Conservation (phyloP, 2,329 filamentous ascomycete species). For the Tolypocladium ovalisporum region DNA sequence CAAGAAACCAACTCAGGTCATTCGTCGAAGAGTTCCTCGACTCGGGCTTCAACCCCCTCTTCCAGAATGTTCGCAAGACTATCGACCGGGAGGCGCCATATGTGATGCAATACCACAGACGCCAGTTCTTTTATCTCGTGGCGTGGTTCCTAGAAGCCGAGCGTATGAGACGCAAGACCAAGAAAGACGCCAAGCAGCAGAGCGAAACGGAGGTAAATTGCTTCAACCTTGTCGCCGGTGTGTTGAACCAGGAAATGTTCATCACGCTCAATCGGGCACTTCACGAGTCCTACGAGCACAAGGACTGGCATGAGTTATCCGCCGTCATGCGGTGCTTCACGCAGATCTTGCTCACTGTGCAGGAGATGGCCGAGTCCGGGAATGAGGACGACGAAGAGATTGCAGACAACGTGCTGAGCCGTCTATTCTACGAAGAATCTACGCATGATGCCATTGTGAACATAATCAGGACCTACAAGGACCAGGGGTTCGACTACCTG, state of each 20-base stretch:
- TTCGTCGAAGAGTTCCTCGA: constrained; percentile 95
- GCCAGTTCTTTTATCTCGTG: constrained; percentile 86
- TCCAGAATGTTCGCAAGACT: constrained; percentile 74
- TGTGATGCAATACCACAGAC: constrained; percentile 62
- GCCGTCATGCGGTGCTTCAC: constrained; percentile 91
- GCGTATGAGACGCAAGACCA: constrained; percentile 54
- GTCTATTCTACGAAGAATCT: constrained; percentile 96
- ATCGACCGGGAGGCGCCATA: constrained; percentile 84
- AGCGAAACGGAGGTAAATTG: constrained; percentile 50
- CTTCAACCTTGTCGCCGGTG: constrained; percentile 78
- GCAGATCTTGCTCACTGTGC: constrained; percentile 82
- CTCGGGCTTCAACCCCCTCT: constrained; percentile 87
- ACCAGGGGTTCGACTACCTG: constrained; percentile 87
- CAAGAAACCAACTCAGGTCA: constrained; percentile 62
- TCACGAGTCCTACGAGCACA: constrained; percentile 67
- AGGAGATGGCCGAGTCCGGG: constrained; percentile 77
- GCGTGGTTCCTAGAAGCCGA: constrained; percentile 91
- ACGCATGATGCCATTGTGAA: constrained; percentile 81
- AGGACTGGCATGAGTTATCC: constrained; percentile 78
- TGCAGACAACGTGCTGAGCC: constrained; percentile 89
- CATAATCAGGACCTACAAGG: constrained; percentile 78
- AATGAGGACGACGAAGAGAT: constrained; percentile 95
- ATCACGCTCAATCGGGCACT: constrained; percentile 77
- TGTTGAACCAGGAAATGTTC: constrained; percentile 92
- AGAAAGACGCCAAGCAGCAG: constrained; percentile 38